Evolutionary conservation across 2,329 filamentous ascomycete genomes (phyloP), one percentile per base, ranked within the genome.

Genomic region (Trichophyton verrucosum): DNA sequence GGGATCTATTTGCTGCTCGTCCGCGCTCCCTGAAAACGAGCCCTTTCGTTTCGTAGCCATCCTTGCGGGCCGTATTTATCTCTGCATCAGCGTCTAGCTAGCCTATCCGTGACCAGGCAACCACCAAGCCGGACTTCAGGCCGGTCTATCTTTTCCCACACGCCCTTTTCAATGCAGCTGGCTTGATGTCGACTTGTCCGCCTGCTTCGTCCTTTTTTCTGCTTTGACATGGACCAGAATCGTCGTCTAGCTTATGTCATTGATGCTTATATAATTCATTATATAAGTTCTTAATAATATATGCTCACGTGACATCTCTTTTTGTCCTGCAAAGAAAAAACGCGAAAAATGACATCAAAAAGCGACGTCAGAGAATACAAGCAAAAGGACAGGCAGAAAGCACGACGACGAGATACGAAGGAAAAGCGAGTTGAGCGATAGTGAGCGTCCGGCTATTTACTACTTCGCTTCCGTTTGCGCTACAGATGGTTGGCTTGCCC

Each of bases 41-140:
- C 87, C 88, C 75, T 96, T 96, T 69, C 92, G 85, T 77, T 97
- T 97, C 60, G 90, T 85, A n/a, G 92, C 87, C 92, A 97, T 97
- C 27, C 11, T n/a, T 20, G n/a, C 20, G 11, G 17, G 3, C 46
- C 3, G 11, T 13, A 7, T 27, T 51, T 27, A 24, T 51, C 17
- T 36, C 27, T 55, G 27, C 27, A n/a, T 33, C 51, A 15, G 13
- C 20, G 13, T 1, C 40, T 8, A 17, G 40, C 40, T 7, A 17
- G n/a, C n/a, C 40, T 44, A 15, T 15, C 3, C n/a, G n/a, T 44
- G 15, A n/a, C 15, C 40, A n/a, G 40, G n/a, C 15, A 44, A n/a
- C n/a, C 40, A 4, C n/a, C 15, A 44, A 17, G 40, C 11, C n/a
- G 3, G 8, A 3, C 33, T 13, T 13, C 33, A 38, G 33, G 33